These are phyloP conservation scores for Exobasidium rhododendri DNA, from an alignment of 1,284 basidiomycete species.

Conservation along the genomic window DNA sequence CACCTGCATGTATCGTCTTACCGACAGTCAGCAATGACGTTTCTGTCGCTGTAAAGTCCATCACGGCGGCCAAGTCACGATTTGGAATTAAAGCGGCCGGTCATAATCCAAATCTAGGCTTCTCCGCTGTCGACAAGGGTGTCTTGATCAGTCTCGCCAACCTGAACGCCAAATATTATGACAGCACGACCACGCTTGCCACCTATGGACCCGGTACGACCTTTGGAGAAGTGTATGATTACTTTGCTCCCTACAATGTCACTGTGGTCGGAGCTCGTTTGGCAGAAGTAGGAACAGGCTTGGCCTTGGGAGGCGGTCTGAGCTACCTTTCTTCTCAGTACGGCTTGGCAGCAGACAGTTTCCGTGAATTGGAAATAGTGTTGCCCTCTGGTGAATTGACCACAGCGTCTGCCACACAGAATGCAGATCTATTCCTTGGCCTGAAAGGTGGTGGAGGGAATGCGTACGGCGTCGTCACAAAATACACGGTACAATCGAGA, in stretches of 20 bases:
- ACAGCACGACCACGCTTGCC: conserved; percentile 1
- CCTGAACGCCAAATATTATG: conserved; percentile 22
- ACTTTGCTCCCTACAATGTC: conserved; percentile 15
- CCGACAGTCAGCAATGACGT: conserved; percentile 4
- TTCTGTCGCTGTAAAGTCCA: conserved; percentile 3
- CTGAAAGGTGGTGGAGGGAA: conserved; percentile 34
- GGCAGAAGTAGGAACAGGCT: conserved; percentile 27
- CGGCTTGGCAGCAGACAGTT: conserved; percentile 32
- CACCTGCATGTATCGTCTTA: conserved; percentile 12
- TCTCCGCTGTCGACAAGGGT: conserved; percentile 23
- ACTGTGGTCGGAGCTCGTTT: conserved; percentile 29
- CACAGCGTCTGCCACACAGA: conserved; percentile 21
- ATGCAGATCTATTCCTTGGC: conserved; percentile 21
- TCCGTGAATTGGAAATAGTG: conserved; percentile 32
- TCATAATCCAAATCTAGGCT: conserved; percentile 30
- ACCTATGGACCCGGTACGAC: conserved; percentile 23
- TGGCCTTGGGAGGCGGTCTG: conserved; percentile 33
- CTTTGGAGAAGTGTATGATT: conserved; percentile 27
- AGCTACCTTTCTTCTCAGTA: conserved; percentile 27
- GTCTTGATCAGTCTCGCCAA: conserved; percentile 26
- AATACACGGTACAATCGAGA: conserved; percentile 32
- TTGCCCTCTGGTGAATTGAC: conserved; percentile 33
- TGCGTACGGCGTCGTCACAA: conserved; percentile 32
- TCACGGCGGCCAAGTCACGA: conserved; percentile 4
- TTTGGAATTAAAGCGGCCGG: conserved; percentile 37